Conservation (phyloP, 2,329 filamentous ascomycete species). For the Ophiocordyceps camponoti-floridani region DNA sequence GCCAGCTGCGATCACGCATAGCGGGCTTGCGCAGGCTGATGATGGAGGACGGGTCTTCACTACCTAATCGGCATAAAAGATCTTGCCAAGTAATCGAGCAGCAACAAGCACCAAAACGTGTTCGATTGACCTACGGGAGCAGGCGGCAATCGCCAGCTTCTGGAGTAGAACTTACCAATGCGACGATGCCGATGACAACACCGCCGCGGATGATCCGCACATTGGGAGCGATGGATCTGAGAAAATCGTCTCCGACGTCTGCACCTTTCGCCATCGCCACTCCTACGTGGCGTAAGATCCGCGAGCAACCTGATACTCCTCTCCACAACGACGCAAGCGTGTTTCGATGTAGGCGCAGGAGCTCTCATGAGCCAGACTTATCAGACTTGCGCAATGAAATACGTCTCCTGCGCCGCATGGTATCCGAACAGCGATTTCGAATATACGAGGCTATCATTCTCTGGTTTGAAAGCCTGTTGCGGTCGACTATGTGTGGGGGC, state of each 20-base stretch:
- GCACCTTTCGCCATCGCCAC: constrained; percentile 12
- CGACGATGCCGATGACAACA: constrained; percentile 6
- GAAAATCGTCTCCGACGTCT: constrained; percentile 8
- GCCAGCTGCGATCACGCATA: constrained; percentile 25
- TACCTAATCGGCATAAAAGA: constrained; percentile 7
- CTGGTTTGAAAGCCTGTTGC: constrained; percentile 13
- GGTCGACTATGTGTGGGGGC: constrained; percentile 7
- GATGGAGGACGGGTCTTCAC: constrained; percentile 5
- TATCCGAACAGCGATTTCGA: constrained; percentile 9
- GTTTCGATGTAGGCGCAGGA: neutral
- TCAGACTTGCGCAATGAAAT: constrained; percentile 7
- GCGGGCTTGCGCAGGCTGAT: constrained; percentile 18
- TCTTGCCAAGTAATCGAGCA: constrained; percentile 1
- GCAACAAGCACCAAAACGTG: constrained; percentile 8
- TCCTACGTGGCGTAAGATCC: constrained; percentile 11
- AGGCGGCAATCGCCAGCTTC: constrained; percentile 3
- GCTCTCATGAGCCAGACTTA: neutral
- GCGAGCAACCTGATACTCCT: constrained; percentile 4
- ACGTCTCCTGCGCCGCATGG: constrained; percentile 7
- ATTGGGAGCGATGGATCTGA: constrained; percentile 12
- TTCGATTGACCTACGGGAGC: constrained; percentile 13
- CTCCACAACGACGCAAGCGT: neutral
- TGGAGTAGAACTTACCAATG: neutral
- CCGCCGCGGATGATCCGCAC: constrained; percentile 12
- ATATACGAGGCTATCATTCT: constrained; percentile 16